Evolutionary conservation across 2,329 filamentous ascomycete species (phyloP), one percentile per base, ranked within the genome.

Genomic region (Fusarium virguliforme): DNA sequence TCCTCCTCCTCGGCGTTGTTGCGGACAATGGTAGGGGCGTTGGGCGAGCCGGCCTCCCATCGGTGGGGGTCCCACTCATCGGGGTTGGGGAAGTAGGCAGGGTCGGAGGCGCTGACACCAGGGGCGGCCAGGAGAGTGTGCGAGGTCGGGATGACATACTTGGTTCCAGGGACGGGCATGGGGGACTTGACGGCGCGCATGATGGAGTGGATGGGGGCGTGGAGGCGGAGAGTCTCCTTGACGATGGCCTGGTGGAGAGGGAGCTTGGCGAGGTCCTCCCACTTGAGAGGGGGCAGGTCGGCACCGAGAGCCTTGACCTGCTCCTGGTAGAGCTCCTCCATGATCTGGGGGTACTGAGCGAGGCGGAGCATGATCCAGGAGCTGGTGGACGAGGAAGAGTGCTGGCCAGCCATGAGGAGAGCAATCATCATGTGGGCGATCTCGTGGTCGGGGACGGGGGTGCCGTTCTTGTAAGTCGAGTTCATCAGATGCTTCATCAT

Each of bases 391-490:
- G 94, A 94, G 3, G 93, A 95, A 3, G 92, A 95, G 84, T 97
- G 94, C 80, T 97, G 94, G 62, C 94, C 94, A 65, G 93, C 94
- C 94, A 97, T 97, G 68, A 97, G 89, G 24, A 97, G 87, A 6
- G 94, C 94, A 81, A 97, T 97, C 93, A 97, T 95, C 89, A 97
- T 95, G 83, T 96, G 92, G 24, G 94, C 94, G 64, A 97, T 88
- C 81, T 97, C 94, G 76, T 92, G 87, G 78, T 97, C 94, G 15
- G 94, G 92, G n/a, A 97, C 87, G 6, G 86, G 85, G 40, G 85
- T 90, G 74, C 94, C 94, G 74, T 95, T 89, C 85, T 97, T 97
- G 88, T 97, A 97, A 26, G 85, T 87, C 75, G 91, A 94, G 74
- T 89, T 90, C 94, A 97, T 96, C 71, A 97, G 84, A 77, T 96